Percentiles rank a stretch among this genome's conserved stretches.
Conservation (phyloP, 495 filamentous ascomycete species). For the Friedmanniomyces simplex region DNA sequence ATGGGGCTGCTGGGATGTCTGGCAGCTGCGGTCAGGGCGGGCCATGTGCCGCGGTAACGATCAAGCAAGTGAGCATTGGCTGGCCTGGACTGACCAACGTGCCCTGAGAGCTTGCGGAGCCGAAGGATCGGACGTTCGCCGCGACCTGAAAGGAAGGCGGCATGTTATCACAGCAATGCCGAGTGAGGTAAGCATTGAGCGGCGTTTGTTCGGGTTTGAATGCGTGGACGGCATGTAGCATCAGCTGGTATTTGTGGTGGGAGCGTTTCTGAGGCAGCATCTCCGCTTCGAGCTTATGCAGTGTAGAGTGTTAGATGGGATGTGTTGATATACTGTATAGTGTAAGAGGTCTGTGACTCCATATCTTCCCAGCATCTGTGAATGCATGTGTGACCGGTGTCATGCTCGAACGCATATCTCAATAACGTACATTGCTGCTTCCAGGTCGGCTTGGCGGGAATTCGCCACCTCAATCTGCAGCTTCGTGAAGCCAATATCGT, state of each 20-base stretch:
- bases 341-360: not conserved
- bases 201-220: not conserved
- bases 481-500: not conserved
- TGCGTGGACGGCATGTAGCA: not conserved
- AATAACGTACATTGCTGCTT: too few species aligned
- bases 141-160: slow-evolving; percentile 14
- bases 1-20: too few species aligned
- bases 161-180: too few species aligned
- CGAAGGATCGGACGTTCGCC: too few species aligned
- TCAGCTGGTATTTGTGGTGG: not conserved
- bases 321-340: not conserved
- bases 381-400: not conserved
- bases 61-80: too few species aligned
- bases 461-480: not conserved
- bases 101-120: too few species aligned
- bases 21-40: too few species aligned
- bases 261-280: not conserved
- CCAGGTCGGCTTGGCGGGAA: not conserved
- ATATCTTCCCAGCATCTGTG: not conserved
- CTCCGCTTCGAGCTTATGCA: not conserved
- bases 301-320: not conserved
- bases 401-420: too few species aligned
- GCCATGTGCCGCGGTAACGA: too few species aligned
- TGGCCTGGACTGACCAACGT: too few species aligned
- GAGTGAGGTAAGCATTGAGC: not conserved